Base-by-base conservation (phyloP, 2,329 filamentous ascomycete genomes). In the Beauveria sp. region DNA sequence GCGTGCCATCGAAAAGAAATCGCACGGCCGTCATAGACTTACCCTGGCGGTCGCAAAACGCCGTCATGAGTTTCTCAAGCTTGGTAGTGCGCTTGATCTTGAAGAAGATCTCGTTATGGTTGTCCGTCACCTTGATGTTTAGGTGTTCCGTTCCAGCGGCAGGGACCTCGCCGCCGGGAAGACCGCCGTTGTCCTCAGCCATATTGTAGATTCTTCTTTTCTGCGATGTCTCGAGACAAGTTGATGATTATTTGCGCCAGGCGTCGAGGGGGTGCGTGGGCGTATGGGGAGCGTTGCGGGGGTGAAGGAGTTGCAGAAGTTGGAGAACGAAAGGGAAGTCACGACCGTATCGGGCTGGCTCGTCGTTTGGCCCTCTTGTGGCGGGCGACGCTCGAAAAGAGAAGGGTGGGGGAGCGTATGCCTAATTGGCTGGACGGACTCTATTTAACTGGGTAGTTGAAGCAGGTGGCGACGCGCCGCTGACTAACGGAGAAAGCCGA, bases 101-200 rank as follows among this genome's bases (percentile, higher is more conserved):
- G 83, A 99, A 99, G 77, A 98, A 99, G 70, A 99, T 93, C 74
- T 99, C 95, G 75, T 99, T 99, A 80, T 97, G 97, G 80, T 96
- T 97, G 70, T 99, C 95, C 0, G 95, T 98, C 16, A 99, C 95
- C 76, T 99, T 99, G 79, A 99, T 98, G 79, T 99, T 99, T 5
- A 99, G 82, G 76, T 99, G 95, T 78, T 98, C 93, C 34, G 80
- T 80, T 61, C 80, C 78, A 26, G 80, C 78, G 58, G 77, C 71
- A 34, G 77, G 74, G 28, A 75, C 75, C 59, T 78, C 74, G 48
- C 74, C 75, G 59, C 74, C 75, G 59, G 71, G 70, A 61, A 79
- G 78, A 68, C 76, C 76, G 66, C 79, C 79, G 65, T 84, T 78
- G 67, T 81, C 76, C 69, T 80, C 78, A 60, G 80, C 79, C 81